Conservation (phyloP, 257 asterid genomes). For the Penstemon eatonii region DNA sequence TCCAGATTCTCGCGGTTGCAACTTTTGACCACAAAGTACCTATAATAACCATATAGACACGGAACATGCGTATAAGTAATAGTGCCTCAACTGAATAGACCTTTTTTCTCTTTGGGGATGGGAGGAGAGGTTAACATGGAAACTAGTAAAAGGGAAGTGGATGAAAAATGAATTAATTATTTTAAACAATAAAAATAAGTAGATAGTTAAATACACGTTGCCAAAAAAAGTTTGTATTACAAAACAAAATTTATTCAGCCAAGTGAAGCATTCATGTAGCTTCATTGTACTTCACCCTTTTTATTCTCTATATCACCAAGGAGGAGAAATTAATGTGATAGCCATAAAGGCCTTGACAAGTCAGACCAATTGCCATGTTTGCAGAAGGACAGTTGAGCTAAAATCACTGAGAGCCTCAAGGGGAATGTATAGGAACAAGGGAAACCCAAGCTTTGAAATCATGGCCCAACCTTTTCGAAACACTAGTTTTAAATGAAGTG, state of each 20-base stretch:
- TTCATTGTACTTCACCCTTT: conserved; percentile 3
- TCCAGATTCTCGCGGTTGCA: conserved; percentile 98
- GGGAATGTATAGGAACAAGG: no score
- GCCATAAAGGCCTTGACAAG: conserved; percentile 1
- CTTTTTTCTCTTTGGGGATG: neutral
- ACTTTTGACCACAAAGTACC: conserved; percentile 98
- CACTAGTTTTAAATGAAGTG: neutral
- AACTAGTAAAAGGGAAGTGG: neutral
- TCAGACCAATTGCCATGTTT: neutral
- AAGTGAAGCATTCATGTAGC: neutral
- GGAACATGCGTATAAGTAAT: conserved; percentile 35
- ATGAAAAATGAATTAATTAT: neutral
- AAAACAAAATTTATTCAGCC: neutral
- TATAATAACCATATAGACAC: conserved; percentile 44
- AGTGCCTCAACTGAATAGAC: conserved; percentile 21
- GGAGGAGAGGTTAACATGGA: neutral
- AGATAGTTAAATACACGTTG: neutral
- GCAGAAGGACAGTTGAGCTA: neutral
- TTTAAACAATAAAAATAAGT: neutral
- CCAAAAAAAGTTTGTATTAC: neutral
- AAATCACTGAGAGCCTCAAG: neutral
- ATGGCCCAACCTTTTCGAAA: neutral
- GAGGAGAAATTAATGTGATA: neutral
- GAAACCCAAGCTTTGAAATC: neutral
- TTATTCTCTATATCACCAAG: neutral